Conservation (phyloP, 2,329 filamentous ascomycete species). For the Ceratocystis alfenasii region DNA sequence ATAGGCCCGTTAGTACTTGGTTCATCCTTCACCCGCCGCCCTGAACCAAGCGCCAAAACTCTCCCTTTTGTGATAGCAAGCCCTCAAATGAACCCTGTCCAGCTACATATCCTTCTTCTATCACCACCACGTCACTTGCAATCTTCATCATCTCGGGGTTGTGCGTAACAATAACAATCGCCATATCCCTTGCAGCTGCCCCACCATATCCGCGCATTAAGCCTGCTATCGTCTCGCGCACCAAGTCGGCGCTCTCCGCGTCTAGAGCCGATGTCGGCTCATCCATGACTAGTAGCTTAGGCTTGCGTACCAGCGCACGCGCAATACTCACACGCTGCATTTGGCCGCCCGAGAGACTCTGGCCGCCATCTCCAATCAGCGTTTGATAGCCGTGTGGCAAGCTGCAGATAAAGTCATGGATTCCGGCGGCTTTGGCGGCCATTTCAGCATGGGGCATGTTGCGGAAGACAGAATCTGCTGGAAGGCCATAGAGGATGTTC, state of each 20-base stretch:
- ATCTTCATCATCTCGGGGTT: conserved; percentile 74
- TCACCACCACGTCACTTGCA: conserved; percentile 59
- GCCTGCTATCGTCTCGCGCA: conserved; percentile 49
- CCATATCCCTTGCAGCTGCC: conserved; percentile 38
- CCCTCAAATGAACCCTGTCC: conserved; percentile 55
- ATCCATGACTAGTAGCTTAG: conserved; percentile 66
- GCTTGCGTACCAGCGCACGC: conserved; percentile 59
- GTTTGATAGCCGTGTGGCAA: conserved; percentile 62
- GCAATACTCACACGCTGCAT: conserved; percentile 72
- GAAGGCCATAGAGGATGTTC: conserved; percentile 74
- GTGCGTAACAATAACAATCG: conserved; percentile 63
- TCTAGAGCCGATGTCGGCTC: conserved; percentile 80
- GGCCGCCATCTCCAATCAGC: conserved; percentile 62
- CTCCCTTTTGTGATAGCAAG: conserved; percentile 37
- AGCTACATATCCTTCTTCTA: conserved; percentile 55
- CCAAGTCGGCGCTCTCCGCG: conserved; percentile 48
- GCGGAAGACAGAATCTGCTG: conserved; percentile 41
- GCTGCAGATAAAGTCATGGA: conserved; percentile 58
- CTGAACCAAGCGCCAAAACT: conserved; percentile 38
- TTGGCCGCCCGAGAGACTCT: conserved; percentile 66
- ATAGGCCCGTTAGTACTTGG: background rate
- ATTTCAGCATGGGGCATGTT: conserved; percentile 34
- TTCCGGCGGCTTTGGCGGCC: conserved; percentile 44
- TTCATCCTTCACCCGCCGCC: background rate
- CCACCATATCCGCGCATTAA: conserved; percentile 34